Base-by-base conservation (phyloP, 768 basidiomycete species). In the Russula ochroleuca region DNA sequence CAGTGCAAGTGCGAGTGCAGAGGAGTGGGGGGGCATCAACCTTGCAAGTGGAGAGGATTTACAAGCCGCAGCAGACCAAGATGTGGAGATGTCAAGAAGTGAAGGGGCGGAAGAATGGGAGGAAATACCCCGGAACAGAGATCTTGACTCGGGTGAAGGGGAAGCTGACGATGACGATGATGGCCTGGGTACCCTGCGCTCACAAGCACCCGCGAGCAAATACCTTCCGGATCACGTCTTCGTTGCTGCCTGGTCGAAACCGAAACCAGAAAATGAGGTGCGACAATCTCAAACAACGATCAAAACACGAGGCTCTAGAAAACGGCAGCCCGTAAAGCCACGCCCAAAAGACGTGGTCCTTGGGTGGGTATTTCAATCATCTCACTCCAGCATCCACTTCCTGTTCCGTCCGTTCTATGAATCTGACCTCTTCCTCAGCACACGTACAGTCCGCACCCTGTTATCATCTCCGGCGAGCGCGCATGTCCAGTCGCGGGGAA, bases 221-320 rank as follows among this genome's bases (percentile, higher is more conserved):
- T 68, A 68, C 66, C 68, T 68, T 15, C 68, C 68, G 0, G 68
- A 67, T 48, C 59, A 68, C 52, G 13, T 68, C 33, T 68, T 68
- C 41, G n/a, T 50, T 37, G 55, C 62, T 15, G 68, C 62, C 17
- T 49, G 62, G 23, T 48, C 58, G 15, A 54, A 61, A 43, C 17
- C 52, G 14, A 57, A 45, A 21, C n/a, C 57, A 25, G 17, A 47
- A 17, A 61, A 59, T n/a, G n/a, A 31, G n/a, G 35, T 49, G 14
- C 54, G 48, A 40, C 25, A 31, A 2, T 47, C 59, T 35, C 55
- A 15, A 45, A n/a, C 48, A 48, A 48, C 47, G 37, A 50, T 55
- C 1, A 37, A 64, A 41, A 49, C 55, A 51, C 64, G 64, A 61
- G 13, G 48, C 48, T 14, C 35, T 31, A 19, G 48, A 45, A 63